Conservation (phyloP, 257 asterid genomes). For the Primulina tabacum region DNA sequence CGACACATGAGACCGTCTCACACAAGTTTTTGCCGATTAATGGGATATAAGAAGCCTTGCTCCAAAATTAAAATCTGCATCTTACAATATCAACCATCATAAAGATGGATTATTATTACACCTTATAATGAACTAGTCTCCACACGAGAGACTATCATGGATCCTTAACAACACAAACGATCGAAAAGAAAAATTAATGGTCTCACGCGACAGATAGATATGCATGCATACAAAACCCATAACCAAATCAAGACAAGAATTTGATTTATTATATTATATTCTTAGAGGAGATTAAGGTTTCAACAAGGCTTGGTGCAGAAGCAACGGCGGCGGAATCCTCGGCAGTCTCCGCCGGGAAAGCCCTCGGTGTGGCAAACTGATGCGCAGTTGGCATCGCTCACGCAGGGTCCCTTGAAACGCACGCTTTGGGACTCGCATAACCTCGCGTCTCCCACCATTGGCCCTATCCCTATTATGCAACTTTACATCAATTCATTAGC, state of each 20-base stretch:
- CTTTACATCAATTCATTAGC: neutral
- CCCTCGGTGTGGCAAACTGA: constrained; percentile 44
- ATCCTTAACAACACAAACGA: neutral
- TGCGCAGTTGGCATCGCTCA: constrained; percentile 39
- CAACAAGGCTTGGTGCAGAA: constrained; percentile 44
- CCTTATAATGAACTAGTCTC: neutral
- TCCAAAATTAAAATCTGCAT: too few species aligned
- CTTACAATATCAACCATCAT: too few species aligned
- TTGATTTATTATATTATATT: too few species aligned
- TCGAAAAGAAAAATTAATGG: too few species aligned
- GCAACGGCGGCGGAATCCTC: constrained; percentile 54
- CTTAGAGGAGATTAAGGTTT: neutral
- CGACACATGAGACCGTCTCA: too few species aligned
- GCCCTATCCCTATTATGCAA: constrained; percentile 27
- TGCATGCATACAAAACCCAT: too few species aligned
- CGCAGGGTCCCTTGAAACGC: constrained; percentile 39
- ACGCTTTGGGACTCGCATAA: constrained; percentile 38
- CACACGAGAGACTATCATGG: neutral
- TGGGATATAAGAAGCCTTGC: too few species aligned
- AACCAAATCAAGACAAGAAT: neutral
- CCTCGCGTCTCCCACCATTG: constrained; percentile 50
- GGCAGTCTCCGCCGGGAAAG: constrained; percentile 45
- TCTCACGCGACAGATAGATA: neutral
- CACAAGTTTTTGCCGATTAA: too few species aligned
- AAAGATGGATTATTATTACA: neutral